phyloP scores from a whole-genome alignment of 371 early-diverging fungal genomes.

The Dichotomocladium elegans region DNA sequence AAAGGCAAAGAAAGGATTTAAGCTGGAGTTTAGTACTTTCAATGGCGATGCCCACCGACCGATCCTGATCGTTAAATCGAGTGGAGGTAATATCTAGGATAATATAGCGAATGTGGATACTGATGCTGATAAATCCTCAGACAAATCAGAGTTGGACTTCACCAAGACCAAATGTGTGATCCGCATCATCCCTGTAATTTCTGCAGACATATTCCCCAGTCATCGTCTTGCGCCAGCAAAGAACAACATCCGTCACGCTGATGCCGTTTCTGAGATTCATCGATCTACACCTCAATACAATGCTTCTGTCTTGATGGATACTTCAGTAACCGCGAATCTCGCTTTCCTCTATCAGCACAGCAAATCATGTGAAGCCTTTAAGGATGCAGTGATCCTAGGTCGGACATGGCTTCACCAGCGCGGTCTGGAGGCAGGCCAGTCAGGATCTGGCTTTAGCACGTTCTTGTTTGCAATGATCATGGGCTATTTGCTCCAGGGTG shows the following conservation, averaged over 20 bases:
- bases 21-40: conserved; percentile 56
- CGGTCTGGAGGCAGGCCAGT: conserved; percentile 34
- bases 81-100: conserved; percentile 35
- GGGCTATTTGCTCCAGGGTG: conserved; percentile 76
- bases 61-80: conserved; percentile 63
- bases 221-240: conserved; percentile 77
- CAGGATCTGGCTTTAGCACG: conserved; percentile 55
- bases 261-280: conserved; percentile 9
- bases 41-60: conserved; percentile 78
- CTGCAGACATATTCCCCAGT: conserved; percentile 58
- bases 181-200: conserved; percentile 76
- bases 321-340: conserved; percentile 68
- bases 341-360: conserved; percentile 74
- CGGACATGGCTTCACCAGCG: conserved; percentile 87
- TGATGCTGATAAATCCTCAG: conserved; percentile 16
- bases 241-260: conserved; percentile 73
- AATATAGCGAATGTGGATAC: conserved; percentile 3
- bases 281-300: conserved; percentile 92
- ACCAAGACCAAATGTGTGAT: conserved; percentile 63
- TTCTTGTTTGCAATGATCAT: conserved; percentile 85
- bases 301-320: conserved; percentile 76
- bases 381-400: conserved; percentile 73
- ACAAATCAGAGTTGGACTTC: conserved; percentile 57
- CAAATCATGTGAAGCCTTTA: conserved; percentile 69
- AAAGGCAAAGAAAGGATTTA: conserved; percentile 50